phyloP scores from a whole-genome alignment of 768 basidiomycete genomes.

The Mycena pura region DNA sequence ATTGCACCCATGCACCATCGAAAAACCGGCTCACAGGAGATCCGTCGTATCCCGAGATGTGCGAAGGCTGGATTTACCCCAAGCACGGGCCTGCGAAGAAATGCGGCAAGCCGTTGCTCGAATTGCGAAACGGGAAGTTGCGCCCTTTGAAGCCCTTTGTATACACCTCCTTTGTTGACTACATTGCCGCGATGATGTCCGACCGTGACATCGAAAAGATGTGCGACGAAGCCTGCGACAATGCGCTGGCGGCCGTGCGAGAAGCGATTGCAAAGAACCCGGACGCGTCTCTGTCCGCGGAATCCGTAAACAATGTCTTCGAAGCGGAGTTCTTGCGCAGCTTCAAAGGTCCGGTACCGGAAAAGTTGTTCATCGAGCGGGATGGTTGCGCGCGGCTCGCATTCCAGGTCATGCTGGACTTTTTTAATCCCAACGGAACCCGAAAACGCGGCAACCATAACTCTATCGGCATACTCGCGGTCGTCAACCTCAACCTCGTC shows the following conservation, averaged over 20 bases:
- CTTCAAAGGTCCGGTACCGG: conserved; percentile 29
- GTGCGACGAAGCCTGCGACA: conserved; percentile 22
- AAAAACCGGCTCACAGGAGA: not conserved
- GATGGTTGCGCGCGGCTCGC: conserved; percentile 16
- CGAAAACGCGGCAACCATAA: conserved; percentile 17
- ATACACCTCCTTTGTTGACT: conserved; percentile 25
- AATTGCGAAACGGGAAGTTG: not conserved
- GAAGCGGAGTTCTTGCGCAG: conserved; percentile 32
- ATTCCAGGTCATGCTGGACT: conserved; percentile 32
- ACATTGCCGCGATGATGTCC: conserved; percentile 22
- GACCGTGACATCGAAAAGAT: conserved; percentile 17
- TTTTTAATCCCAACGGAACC: conserved; percentile 35
- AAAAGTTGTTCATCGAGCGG: conserved; percentile 24
- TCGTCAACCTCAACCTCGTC: conserved; percentile 36
- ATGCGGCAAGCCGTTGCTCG: not conserved
- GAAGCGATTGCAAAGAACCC: too few species aligned
- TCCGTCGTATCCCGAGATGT: not conserved
- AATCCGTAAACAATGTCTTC: conserved; percentile 24
- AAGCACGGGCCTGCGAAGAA: not conserved
- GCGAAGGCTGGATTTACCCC: not conserved
- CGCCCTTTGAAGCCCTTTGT: conserved; percentile 22
- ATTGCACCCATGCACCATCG: not conserved
- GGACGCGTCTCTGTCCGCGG: too few species aligned
- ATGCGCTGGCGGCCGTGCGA: conserved; percentile 8
- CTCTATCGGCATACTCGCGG: conserved; percentile 34